Percentiles rank a stretch among this genome's conserved stretches.
Evolutionary conservation across 225 moss, liverwort and hornwort species (phyloP).

Genomic region (Marchantia paleacea): DNA sequence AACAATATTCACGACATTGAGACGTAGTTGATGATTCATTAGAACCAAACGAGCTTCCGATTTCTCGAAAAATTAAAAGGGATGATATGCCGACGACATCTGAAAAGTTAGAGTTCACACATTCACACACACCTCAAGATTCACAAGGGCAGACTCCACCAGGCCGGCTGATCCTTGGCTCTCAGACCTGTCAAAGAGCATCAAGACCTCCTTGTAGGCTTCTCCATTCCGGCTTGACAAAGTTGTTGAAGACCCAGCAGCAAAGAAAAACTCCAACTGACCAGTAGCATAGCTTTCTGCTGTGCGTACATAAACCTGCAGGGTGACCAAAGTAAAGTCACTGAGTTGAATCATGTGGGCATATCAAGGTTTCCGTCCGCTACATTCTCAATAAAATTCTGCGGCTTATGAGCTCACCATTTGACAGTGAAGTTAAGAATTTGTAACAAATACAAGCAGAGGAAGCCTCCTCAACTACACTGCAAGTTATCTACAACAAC

Average conservation of each 20-base stretch:
- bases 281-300: conserved; percentile 88
- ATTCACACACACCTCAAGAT: conserved; percentile 28
- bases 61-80: background rate
- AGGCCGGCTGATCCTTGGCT: conserved; percentile 35
- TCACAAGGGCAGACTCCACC: conserved; percentile 42
- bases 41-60: background rate
- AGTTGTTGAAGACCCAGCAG: conserved; percentile 56
- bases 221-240: conserved; percentile 29
- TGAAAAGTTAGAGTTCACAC: background rate
- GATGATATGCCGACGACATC: background rate
- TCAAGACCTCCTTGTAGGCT: conserved; percentile 50
- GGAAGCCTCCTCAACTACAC: background rate
- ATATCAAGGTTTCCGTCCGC: background rate
- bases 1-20: background rate
- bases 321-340: background rate
- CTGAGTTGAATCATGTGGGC: background rate
- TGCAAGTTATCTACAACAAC: too few species aligned
- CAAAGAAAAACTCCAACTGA: conserved; percentile 78
- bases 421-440: background rate
- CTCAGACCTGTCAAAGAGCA: conserved; percentile 56
- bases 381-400: background rate
- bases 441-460: background rate
- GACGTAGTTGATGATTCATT: too few species aligned
- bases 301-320: conserved; percentile 81
- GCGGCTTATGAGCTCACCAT: background rate